Base-by-base conservation (phyloP, 805 yeast species). In the Candida xiaguanensis region DNA sequence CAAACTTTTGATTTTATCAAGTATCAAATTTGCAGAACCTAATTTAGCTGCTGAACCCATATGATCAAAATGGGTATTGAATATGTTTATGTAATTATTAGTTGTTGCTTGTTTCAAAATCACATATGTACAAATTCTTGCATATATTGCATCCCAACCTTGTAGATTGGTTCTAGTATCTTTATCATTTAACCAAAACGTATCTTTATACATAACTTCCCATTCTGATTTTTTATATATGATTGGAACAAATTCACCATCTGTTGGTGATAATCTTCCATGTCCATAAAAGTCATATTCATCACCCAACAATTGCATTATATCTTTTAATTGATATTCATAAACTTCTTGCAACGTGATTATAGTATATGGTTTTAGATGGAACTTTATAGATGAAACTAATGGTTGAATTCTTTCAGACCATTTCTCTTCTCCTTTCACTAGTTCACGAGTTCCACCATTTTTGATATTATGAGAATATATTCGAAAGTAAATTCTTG, bases 11-110 rank as follows among this genome's bases (percentile, higher is more conserved):
- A 65, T 58, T 35, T 50, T 53, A 18, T 56, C 45, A 5, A 55
- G 42, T 30, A 65, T 61, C 40, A 65, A 41, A 36, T 58, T 48
- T 11, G 62, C 61, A 40, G 63, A 56, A 27, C 58, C 56, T 4
- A 53, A 39, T 24, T 67, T 46, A 3, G 70, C 61, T 12, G 39
- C 31, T 20, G 42, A 52, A 2, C 71, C 71, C 16, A 46, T 38
- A 38, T 65, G 70, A 46, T 65, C 71, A 36, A 65, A 59, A 51
- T 75, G 58, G 44, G 65, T 69, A 36, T 67, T 58, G 48, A 62
- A 53, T 12, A 65, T 55, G 40, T 63, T 64, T 32, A 65, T 44
- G 34, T 46, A 46, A 25, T 52, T 43, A 1, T 47, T 40, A 3
- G 67, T 62, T 3, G 56, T 56, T 40, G 43, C 51, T 38, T 51